Conservation (phyloP, 768 basidiomycete genomes). For the Pleurotus salmoneostramineus region DNA sequence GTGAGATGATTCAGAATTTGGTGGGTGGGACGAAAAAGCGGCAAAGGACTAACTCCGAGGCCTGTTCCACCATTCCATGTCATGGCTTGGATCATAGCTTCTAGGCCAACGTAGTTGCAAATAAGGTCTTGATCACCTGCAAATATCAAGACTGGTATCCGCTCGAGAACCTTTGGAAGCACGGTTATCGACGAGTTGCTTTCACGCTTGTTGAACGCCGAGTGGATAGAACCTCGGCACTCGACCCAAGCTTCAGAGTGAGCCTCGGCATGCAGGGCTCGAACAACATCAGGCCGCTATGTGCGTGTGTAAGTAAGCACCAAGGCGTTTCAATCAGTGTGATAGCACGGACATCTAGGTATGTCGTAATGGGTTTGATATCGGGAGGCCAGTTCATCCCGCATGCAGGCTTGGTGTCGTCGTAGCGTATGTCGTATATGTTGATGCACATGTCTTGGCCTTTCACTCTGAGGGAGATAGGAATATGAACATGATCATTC, state of each 20-base stretch:
- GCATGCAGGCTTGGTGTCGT: conserved; percentile 82
- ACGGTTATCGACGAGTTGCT: conserved; percentile 72
- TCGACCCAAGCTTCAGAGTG: conserved; percentile 86
- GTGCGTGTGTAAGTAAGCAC: conserved; percentile 8
- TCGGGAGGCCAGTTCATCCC: conserved; percentile 99
- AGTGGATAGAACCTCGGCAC: conserved; percentile 67
- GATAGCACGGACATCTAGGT: conserved; percentile 65
- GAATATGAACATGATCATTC: neutral
- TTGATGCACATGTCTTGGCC: conserved; percentile 81
- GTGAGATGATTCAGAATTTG: conserved; percentile 8
- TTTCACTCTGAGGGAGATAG: conserved; percentile 46
- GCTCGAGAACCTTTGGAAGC: conserved; percentile 73
- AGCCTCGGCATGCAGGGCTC: conserved; percentile 75
- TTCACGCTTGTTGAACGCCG: conserved; percentile 48
- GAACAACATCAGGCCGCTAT: conserved; percentile 78
- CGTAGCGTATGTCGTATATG: conserved; percentile 91
- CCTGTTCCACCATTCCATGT: conserved; percentile 85
- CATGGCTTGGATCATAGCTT: conserved; percentile 78
- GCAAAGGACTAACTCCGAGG: conserved; percentile 59
- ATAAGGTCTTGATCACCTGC: conserved; percentile 96
- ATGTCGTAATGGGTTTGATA: conserved; percentile 66
- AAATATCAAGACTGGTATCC: conserved; percentile 85
- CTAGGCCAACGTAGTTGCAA: conserved; percentile 92
- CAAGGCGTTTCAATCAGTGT: conserved; percentile 1
- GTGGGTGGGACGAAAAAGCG: neutral